phyloP scores from a whole-genome alignment of 345 rosid genomes.

The Rhodamnia argentea region DNA sequence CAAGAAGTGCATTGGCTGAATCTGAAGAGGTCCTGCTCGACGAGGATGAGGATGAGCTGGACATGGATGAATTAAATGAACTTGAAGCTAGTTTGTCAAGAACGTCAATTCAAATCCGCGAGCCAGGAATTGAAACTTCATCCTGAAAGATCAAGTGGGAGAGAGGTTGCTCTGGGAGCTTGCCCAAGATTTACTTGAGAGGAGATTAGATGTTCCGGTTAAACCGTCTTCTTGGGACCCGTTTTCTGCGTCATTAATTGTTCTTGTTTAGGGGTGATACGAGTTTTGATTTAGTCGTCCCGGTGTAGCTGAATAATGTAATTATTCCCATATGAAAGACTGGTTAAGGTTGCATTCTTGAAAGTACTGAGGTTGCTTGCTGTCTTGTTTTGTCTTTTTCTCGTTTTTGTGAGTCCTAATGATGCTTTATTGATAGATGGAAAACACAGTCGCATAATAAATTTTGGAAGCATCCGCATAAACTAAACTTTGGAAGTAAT shows the following conservation, averaged over 20 bases:
- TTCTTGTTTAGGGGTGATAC: background rate
- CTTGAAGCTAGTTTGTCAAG: conserved; percentile 75
- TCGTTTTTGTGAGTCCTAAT: background rate
- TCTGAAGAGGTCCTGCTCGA: conserved; percentile 17
- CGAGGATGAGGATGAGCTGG: conserved; percentile 45
- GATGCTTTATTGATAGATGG: background rate
- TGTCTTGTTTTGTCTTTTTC: background rate
- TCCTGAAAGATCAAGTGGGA: background rate
- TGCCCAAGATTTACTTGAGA: background rate
- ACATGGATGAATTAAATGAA: conserved; percentile 75
- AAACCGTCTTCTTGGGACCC: background rate
- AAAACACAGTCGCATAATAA: background rate
- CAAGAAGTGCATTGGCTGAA: conserved; percentile 3
- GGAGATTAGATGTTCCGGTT: background rate
- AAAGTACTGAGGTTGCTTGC: background rate
- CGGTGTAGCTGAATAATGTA: conserved; percentile 5
- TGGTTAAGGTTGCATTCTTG: background rate
- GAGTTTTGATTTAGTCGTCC: background rate
- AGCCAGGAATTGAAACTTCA: conserved; percentile 17
- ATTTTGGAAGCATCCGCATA: too few relatives aligned
- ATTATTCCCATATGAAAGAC: background rate
- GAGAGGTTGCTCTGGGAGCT: background rate
- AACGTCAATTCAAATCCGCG: conserved; percentile 49
- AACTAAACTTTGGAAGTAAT: too few relatives aligned
- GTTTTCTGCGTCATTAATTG: background rate